Evolutionary conservation across 352 stramenopile genomes (phyloP).

Genomic region (Hyaloperonospora brassicae): DNA sequence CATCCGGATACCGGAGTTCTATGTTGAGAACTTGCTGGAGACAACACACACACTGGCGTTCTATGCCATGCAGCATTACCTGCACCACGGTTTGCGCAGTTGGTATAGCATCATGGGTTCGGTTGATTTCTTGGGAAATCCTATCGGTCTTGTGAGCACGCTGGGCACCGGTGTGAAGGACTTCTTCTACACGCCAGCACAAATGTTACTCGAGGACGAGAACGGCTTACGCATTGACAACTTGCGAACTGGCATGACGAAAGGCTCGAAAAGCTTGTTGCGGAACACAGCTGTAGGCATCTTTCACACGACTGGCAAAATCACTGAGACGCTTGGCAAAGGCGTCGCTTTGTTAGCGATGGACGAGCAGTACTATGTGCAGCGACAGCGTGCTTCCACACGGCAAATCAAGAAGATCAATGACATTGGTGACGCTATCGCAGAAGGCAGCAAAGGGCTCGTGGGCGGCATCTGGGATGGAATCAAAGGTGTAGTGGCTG

Average conservation of each 20-base stretch:
- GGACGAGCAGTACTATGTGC: constrained; percentile 83
- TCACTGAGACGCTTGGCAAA: constrained; percentile 84
- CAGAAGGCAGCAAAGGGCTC: constrained; percentile 74
- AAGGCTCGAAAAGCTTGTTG: constrained; percentile 81
- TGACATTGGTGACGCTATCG: constrained; percentile 68
- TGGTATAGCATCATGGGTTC: constrained; percentile 87
- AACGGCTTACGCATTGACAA: constrained; percentile 81
- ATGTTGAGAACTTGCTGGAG: constrained; percentile 83
- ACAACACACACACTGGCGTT: constrained; percentile 78
- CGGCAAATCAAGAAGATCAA: constrained; percentile 72
- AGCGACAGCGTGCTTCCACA: constrained; percentile 67
- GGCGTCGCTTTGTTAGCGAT: constrained; percentile 79
- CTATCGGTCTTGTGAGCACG: constrained; percentile 84
- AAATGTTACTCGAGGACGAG: constrained; percentile 88
- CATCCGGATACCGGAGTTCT: constrained; percentile 86
- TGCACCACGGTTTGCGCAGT: constrained; percentile 73
- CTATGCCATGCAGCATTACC: constrained; percentile 83
- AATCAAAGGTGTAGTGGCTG: constrained; percentile 71
- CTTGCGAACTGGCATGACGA: constrained; percentile 81
- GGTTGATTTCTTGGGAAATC: constrained; percentile 86
- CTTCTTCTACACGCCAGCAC: constrained; percentile 92
- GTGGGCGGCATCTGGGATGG: constrained; percentile 76
- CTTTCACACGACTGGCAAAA: constrained; percentile 87
- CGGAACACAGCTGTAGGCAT: constrained; percentile 83
- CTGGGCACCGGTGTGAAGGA: constrained; percentile 87